Evolutionary conservation across 768 basidiomycete species (phyloP).

Genomic region (Daedaleopsis nitida): DNA sequence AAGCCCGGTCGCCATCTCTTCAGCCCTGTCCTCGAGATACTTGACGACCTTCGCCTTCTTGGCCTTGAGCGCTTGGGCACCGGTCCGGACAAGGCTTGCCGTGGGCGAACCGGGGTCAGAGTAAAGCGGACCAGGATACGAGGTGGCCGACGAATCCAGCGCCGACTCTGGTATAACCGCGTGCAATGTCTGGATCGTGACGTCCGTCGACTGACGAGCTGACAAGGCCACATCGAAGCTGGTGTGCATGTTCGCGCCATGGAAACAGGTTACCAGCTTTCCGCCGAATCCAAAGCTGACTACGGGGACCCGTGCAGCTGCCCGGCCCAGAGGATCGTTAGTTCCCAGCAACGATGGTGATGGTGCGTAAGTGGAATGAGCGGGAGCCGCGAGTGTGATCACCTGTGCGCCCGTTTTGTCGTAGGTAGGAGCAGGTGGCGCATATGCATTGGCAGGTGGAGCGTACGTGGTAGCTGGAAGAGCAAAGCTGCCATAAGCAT

Average conservation of each 20-base stretch:
- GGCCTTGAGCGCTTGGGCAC: slow-evolving; percentile 66
- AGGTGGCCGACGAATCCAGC: slow-evolving; percentile 50
- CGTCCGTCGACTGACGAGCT: slow-evolving; percentile 65
- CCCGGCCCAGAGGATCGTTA: slow-evolving; percentile 80
- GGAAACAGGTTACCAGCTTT: slow-evolving; percentile 86
- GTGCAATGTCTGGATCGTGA: slow-evolving; percentile 69
- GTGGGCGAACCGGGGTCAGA: slow-evolving; percentile 69
- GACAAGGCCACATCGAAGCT: slow-evolving; percentile 80
- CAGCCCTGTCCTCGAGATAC: slow-evolving; percentile 75
- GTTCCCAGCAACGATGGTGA: slow-evolving; percentile 82
- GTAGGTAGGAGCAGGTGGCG: slow-evolving; percentile 1
- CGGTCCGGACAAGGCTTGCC: slow-evolving; percentile 68
- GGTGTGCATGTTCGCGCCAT: slow-evolving; percentile 60
- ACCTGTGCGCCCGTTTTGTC: slow-evolving; percentile 22
- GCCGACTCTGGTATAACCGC: slow-evolving; percentile 71
- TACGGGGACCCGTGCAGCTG: slow-evolving; percentile 72
- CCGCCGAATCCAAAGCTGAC: slow-evolving; percentile 95
- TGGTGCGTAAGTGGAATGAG: slow-evolving; percentile 71
- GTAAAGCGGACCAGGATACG: slow-evolving; percentile 88
- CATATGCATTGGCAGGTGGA: not conserved
- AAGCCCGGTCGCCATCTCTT: slow-evolving; percentile 77
- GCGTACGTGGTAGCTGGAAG: slow-evolving; percentile 11
- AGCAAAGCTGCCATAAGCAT: slow-evolving; percentile 17
- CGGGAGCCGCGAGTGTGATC: slow-evolving; percentile 33
- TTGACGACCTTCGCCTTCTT: slow-evolving; percentile 80